phyloP scores from a whole-genome alignment of 805 yeast genomes.

The Barnettozyma sp. region DNA sequence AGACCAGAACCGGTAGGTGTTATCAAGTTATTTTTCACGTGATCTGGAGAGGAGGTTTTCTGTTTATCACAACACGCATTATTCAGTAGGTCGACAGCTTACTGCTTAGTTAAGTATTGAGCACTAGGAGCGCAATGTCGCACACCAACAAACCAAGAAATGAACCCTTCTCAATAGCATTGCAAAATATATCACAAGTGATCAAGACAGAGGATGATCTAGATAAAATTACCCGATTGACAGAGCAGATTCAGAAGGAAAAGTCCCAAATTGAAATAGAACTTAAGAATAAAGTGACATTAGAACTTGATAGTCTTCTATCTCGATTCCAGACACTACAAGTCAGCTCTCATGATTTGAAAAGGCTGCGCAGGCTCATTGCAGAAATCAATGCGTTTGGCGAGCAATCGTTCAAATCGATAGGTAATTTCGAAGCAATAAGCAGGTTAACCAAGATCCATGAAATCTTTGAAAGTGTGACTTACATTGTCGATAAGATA shows the following conservation, averaged over 20 bases:
- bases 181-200: conserved; percentile 27
- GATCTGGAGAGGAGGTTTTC: too few species aligned
- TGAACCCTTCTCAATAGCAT: conserved; percentile 14
- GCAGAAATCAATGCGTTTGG: conserved; percentile 42
- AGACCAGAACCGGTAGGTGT: too few species aligned
- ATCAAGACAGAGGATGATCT: conserved; percentile 43
- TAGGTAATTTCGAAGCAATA: conserved; percentile 62
- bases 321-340: conserved; percentile 34
- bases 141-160: background rate
- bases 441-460: conserved; percentile 60
- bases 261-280: conserved; percentile 62
- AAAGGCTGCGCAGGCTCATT: conserved; percentile 40
- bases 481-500: conserved; percentile 57
- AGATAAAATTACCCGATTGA: conserved; percentile 43
- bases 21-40: too few species aligned
- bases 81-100: too few species aligned
- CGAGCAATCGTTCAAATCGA: conserved; percentile 49
- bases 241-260: conserved; percentile 56
- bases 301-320: conserved; percentile 54
- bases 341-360: conserved; percentile 39
- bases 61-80: too few species aligned
- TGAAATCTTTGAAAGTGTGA: conserved; percentile 66
- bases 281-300: conserved; percentile 29
- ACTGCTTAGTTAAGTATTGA: too few species aligned
- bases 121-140: too few species aligned